phyloP scores from a whole-genome alignment of 2,329 filamentous ascomycete genomes.

The Aspergillus ustus region DNA sequence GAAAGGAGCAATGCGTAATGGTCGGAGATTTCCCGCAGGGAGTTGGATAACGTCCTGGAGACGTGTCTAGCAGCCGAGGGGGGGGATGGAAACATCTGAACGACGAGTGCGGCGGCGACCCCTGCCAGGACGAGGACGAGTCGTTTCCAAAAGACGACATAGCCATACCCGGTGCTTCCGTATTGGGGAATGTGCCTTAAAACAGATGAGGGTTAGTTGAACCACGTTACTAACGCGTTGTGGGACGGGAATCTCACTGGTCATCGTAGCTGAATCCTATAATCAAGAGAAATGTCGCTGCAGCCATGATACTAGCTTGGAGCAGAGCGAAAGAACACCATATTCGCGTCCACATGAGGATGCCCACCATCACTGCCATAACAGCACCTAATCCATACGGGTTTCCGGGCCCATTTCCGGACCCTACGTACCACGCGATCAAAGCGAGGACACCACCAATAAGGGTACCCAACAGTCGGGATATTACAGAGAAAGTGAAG shows the following conservation, averaged over 20 bases:
- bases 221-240: neutral
- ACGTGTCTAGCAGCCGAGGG: constrained; percentile 54
- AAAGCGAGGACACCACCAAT: constrained; percentile 55
- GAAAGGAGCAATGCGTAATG: constrained; percentile 57
- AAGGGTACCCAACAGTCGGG: constrained; percentile 50
- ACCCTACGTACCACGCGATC: constrained; percentile 58
- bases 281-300: constrained; percentile 51
- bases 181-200: constrained; percentile 47
- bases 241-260: constrained; percentile 42
- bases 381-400: constrained; percentile 55
- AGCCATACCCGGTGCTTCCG: constrained; percentile 54
- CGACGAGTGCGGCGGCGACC: constrained; percentile 48
- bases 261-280: constrained; percentile 55
- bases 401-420: constrained; percentile 54
- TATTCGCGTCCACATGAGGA: constrained; percentile 43
- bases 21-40: constrained; percentile 50
- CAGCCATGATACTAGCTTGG: constrained; percentile 44
- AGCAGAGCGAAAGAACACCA: constrained; percentile 38
- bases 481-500: constrained; percentile 53
- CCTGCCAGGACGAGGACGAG: constrained; percentile 51
- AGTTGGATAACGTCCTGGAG: constrained; percentile 51
- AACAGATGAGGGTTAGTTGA: neutral
- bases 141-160: constrained; percentile 56
- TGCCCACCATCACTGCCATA: constrained; percentile 36
- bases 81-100: constrained; percentile 54